Percentiles rank a stretch among this genome's conserved stretches.
Conservation (phyloP, 441 rosid species). For the Gossypium trilobum region DNA sequence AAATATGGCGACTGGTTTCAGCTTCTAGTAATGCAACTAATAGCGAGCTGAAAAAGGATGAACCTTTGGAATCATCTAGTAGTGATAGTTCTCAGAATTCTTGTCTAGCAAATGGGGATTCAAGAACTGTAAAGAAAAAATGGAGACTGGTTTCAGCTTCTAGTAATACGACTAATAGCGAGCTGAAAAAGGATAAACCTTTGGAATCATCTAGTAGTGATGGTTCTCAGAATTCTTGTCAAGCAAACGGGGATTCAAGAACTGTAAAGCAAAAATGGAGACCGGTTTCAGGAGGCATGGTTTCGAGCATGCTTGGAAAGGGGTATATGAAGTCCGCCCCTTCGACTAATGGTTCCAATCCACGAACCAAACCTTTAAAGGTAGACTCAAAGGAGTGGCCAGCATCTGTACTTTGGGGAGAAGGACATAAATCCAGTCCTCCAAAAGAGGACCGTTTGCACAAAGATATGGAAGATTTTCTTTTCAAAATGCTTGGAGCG, state of each 20-base stretch:
- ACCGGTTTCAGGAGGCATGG: slow-evolving; percentile 44
- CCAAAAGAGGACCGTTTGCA: slow-evolving; percentile 26
- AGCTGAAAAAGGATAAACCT: slow-evolving; percentile 11
- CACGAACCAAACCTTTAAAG: slow-evolving; percentile 36
- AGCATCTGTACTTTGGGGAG: slow-evolving; percentile 27
- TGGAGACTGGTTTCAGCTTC: slow-evolving; percentile 33
- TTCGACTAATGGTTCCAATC: slow-evolving; percentile 21
- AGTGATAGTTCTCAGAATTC: not conserved
- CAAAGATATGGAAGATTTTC: slow-evolving; percentile 42
- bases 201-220: slow-evolving; percentile 14
- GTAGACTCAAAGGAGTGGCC: slow-evolving; percentile 35
- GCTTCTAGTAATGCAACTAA: not conserved
- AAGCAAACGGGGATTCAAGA: slow-evolving; percentile 24
- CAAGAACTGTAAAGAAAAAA: slow-evolving; percentile 30
- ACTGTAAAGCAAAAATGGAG: slow-evolving; percentile 31
- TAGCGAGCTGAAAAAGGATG: slow-evolving; percentile 5
- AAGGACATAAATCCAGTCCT: slow-evolving; percentile 14
- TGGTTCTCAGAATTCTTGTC: not conserved
- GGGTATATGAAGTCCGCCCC: slow-evolving; percentile 32
- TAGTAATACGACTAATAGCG: not conserved
- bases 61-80: slow-evolving; percentile 19
- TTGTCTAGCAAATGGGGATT: slow-evolving; percentile 23
- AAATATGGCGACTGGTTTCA: not conserved
- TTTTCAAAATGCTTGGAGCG: slow-evolving; percentile 49
- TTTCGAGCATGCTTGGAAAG: slow-evolving; percentile 47